Evolutionary conservation across 2,329 filamentous ascomycete species (phyloP).

Genomic region (Daldinia sp.): DNA sequence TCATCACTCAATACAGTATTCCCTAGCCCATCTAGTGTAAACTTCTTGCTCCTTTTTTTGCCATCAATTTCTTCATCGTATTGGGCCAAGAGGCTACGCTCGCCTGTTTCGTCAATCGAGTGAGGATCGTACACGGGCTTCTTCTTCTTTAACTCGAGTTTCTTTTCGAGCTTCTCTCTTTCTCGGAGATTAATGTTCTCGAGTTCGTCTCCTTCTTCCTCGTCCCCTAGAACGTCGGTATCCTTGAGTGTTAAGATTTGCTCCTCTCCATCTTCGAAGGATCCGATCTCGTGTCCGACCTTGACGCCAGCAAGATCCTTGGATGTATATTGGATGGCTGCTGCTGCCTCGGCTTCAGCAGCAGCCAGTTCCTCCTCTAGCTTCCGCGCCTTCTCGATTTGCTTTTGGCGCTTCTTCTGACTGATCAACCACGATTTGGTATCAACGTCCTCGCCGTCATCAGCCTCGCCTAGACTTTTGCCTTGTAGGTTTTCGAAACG

Average conservation of each 20-base stretch:
- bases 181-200: constrained; percentile 81
- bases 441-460: constrained; percentile 74
- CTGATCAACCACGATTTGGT: constrained; percentile 88
- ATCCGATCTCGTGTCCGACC: constrained; percentile 86
- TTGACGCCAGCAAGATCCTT: constrained; percentile 90
- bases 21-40: constrained; percentile 85
- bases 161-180: constrained; percentile 78
- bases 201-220: constrained; percentile 91
- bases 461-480: constrained; percentile 82
- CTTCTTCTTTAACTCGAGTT: constrained; percentile 88
- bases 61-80: constrained; percentile 96
- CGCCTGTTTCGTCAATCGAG: constrained; percentile 73
- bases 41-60: constrained; percentile 90
- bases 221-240: constrained; percentile 79
- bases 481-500: constrained; percentile 82
- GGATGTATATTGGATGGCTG: constrained; percentile 78
- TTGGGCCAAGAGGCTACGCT: constrained; percentile 80
- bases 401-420: constrained; percentile 94
- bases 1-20: constrained; percentile 73
- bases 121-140: constrained; percentile 90
- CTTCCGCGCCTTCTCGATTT: constrained; percentile 82
- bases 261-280: constrained; percentile 85
- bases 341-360: constrained; percentile 74
- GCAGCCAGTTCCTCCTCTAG: constrained; percentile 82
- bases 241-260: constrained; percentile 97